A percentile compares a stretch with the other conserved stretches of the same genome.
These are phyloP conservation scores for Suillus brevipes DNA, from an alignment of 768 basidiomycete genomes.

Conservation along the genomic window DNA sequence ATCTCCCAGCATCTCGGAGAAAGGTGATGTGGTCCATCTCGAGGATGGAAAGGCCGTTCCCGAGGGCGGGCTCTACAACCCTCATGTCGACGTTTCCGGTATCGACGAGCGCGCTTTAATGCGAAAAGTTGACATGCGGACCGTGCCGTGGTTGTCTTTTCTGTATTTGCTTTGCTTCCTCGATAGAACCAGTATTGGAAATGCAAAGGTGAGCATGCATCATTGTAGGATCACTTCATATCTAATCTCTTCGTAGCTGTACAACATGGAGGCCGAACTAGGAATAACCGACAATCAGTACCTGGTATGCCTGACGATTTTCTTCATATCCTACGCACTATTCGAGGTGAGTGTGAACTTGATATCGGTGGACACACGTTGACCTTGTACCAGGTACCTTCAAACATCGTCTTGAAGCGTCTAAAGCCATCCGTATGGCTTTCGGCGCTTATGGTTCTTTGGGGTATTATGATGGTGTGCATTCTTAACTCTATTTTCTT, in stretches of 20 bases:
- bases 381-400: constrained; percentile 49
- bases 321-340: constrained; percentile 64
- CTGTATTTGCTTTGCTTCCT: constrained; percentile 76
- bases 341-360: constrained; percentile 52
- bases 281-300: constrained; percentile 67
- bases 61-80: constrained; percentile 28
- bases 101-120: constrained; percentile 71
- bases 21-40: constrained; percentile 9
- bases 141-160: constrained; percentile 72
- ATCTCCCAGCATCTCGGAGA: constrained; percentile 9
- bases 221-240: background rate
- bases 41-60: constrained; percentile 8
- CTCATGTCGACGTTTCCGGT: constrained; percentile 56
- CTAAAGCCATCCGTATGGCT: constrained; percentile 79
- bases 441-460: constrained; percentile 67
- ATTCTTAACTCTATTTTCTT: background rate
- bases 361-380: background rate
- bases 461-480: constrained; percentile 75
- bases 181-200: constrained; percentile 57
- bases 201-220: constrained; percentile 27
- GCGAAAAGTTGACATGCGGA: constrained; percentile 66
- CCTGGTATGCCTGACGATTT: constrained; percentile 58
- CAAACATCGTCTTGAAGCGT: constrained; percentile 71
- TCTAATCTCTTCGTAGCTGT: constrained; percentile 45
- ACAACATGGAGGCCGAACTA: constrained; percentile 58